Base-by-base conservation (phyloP, 2,329 filamentous ascomycete genomes). In the Helminthosporium solani region DNA sequence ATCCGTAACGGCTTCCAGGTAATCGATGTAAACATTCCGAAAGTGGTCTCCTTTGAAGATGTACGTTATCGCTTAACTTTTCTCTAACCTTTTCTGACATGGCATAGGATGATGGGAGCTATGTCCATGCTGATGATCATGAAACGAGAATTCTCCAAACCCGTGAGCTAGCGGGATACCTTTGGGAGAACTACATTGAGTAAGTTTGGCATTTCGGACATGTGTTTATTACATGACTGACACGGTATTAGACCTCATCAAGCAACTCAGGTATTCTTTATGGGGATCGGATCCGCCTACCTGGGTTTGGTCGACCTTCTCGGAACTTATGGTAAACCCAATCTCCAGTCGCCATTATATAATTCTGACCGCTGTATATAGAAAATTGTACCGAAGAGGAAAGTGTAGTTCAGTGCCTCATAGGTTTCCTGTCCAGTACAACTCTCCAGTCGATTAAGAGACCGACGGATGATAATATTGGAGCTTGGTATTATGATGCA, bases 171-270 rank as follows among this genome's bases (percentile, higher is more conserved):
- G 83, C 92, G 3, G 84, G 81, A 49, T 97, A 96, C 63, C 75
- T 99, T 12, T 99, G 94, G 94, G 91, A 96, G 59, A 99, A 99
- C 64, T 96, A 96, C 63, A 83, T 99, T 16, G 88, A 96, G 75
- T 82, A 70, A 58, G 75, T 56, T 14, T 16, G 19, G 3, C 3
- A 6, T 7, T 3, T 11, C 15, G n/a, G 11, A 15, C 6, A 25
- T 18, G 14, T 34, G n/a, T n/a, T n/a, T n/a, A n/a, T n/a, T n/a
- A 1, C 3, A 20, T 8, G 14, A 27, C 55, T 54, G 37, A 57
- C 33, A 7, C 3, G 7, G 4, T 23, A 35, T 7, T 33, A 71
- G 67, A 25, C 84, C 85, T 40, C 80, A 75, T 44, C 76, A 86
- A 2, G 77, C 81, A 0, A 83, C 85, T 5, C 83, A 92, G 42